A percentile compares a stretch with the other conserved stretches of the same genome.
Evolutionary conservation across 2,329 filamentous ascomycete genomes (phyloP).

Genomic region (Chalaropsis ovoidea): DNA sequence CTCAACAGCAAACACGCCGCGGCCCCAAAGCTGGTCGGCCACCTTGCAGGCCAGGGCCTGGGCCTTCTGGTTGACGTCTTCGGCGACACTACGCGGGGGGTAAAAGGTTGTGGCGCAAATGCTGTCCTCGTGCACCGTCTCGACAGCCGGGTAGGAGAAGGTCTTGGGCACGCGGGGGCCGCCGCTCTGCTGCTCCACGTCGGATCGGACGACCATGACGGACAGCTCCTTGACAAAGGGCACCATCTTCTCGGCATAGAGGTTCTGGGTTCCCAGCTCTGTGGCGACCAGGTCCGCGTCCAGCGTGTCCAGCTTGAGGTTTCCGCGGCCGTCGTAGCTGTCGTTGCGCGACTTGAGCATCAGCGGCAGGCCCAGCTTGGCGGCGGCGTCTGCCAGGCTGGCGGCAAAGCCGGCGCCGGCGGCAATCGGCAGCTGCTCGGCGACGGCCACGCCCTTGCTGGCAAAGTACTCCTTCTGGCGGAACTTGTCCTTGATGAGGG

Average conservation of each 20-base stretch:
- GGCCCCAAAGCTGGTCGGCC: slow-evolving; percentile 68
- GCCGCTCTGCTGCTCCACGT: slow-evolving; percentile 43
- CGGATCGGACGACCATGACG: slow-evolving; percentile 88
- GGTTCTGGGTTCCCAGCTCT: slow-evolving; percentile 56
- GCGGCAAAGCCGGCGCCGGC: slow-evolving; percentile 43
- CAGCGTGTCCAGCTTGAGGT: slow-evolving; percentile 42
- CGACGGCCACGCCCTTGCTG: slow-evolving; percentile 58
- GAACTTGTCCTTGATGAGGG: slow-evolving; percentile 89
- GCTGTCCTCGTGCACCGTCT: slow-evolving; percentile 90
- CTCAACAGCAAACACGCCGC: slow-evolving; percentile 92
- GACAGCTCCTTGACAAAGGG: slow-evolving; percentile 79
- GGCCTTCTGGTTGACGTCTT: slow-evolving; percentile 52
- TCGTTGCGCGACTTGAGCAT: slow-evolving; percentile 89
- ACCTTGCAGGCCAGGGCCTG: slow-evolving; percentile 70
- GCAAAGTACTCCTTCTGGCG: slow-evolving; percentile 73
- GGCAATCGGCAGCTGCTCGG: slow-evolving; percentile 57
- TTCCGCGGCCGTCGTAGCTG: slow-evolving; percentile 81
- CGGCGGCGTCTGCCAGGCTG: slow-evolving; percentile 54
- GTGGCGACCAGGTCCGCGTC: slow-evolving; percentile 50
- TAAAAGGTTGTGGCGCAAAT: slow-evolving; percentile 90
- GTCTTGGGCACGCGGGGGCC: slow-evolving; percentile 39
- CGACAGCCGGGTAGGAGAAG: slow-evolving; percentile 76
- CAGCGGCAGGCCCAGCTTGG: slow-evolving; percentile 65
- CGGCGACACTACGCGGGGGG: slow-evolving; percentile 62
- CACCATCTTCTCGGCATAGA: slow-evolving; percentile 87